A percentile compares a stretch with the other conserved stretches of the same genome.
These are phyloP conservation scores for Adansonia gregorii DNA, from an alignment of 441 rosid species.

Conservation along the genomic window DNA sequence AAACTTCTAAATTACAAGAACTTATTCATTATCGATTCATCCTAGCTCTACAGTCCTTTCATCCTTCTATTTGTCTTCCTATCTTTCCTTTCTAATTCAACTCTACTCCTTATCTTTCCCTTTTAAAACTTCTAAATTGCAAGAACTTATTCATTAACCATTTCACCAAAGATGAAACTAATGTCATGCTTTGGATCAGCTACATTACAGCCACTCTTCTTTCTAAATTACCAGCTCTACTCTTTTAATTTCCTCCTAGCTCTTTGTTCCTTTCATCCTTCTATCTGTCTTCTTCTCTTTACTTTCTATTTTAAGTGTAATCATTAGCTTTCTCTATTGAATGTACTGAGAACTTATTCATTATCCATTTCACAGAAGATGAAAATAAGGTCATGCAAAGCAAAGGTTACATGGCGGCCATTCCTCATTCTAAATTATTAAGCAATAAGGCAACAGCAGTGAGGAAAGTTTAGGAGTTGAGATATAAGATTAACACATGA, in stretches of 20 bases:
- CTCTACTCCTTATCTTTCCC: too few species aligned
- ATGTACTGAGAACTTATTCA: not conserved
- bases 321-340: not conserved
- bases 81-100: too few species aligned
- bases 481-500: conserved; percentile 4
- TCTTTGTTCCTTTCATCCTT: not conserved
- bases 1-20: not conserved
- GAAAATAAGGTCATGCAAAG: not conserved
- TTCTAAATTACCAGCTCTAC: too few species aligned
- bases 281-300: not conserved
- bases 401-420: not conserved
- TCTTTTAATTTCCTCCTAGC: not conserved
- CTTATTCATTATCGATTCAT: not conserved
- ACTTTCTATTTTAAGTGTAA: not conserved
- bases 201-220: too few species aligned
- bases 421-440: not conserved
- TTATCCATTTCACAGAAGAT: not conserved
- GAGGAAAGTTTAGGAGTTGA: not conserved
- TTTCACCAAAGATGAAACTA: too few species aligned
- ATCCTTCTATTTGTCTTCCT: too few species aligned
- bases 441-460: not conserved
- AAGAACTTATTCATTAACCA: too few species aligned
- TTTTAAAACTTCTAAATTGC: too few species aligned
- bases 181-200: too few species aligned
- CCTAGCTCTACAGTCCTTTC: too few species aligned